A percentile compares a stretch with the other conserved stretches of the same genome.
Evolutionary conservation across 2,329 filamentous ascomycete species (phyloP).

Genomic region (Colletotrichum paranaense): DNA sequence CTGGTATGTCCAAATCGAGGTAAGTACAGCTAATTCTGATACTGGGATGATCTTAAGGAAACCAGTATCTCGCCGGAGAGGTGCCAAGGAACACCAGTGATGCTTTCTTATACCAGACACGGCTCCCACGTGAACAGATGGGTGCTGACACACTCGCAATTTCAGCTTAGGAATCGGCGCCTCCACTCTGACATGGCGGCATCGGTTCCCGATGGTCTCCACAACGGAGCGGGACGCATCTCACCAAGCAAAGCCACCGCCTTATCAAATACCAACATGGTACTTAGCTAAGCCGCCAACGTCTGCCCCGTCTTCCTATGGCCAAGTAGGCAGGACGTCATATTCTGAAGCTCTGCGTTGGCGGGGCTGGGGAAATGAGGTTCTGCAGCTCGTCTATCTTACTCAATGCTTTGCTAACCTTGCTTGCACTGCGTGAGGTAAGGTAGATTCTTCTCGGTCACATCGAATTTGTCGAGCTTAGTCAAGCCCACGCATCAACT

Average conservation of each 20-base stretch:
- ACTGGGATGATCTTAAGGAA: no score
- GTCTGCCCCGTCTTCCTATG: not conserved
- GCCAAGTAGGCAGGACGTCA: not conserved
- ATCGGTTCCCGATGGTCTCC: not conserved
- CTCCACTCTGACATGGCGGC: not conserved
- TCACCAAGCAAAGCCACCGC: slow-evolving; percentile 6
- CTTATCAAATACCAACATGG: slow-evolving; percentile 23
- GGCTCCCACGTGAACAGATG: not conserved
- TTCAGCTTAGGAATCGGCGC: slow-evolving; percentile 5
- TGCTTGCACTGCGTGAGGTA: not conserved
- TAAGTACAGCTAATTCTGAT: no score
- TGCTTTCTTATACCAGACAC: no score
- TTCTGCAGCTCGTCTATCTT: not conserved
- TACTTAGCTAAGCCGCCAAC: slow-evolving; percentile 28
- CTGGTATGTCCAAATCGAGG: no score
- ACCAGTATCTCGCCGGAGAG: fast-evolving
- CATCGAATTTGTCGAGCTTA: slow-evolving; percentile 22
- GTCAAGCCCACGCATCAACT: slow-evolving; percentile 30
- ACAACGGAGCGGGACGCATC: slow-evolving; percentile 28
- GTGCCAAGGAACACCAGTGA: no score
- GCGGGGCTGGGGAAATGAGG: slow-evolving; percentile 1
- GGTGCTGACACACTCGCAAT: slow-evolving; percentile 25
- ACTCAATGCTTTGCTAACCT: not conserved
- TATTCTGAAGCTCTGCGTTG: not conserved
- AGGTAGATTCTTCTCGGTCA: not conserved